These are phyloP conservation scores for Penicillium turbatum DNA, from an alignment of 495 filamentous ascomycete species.

Conservation along the genomic window DNA sequence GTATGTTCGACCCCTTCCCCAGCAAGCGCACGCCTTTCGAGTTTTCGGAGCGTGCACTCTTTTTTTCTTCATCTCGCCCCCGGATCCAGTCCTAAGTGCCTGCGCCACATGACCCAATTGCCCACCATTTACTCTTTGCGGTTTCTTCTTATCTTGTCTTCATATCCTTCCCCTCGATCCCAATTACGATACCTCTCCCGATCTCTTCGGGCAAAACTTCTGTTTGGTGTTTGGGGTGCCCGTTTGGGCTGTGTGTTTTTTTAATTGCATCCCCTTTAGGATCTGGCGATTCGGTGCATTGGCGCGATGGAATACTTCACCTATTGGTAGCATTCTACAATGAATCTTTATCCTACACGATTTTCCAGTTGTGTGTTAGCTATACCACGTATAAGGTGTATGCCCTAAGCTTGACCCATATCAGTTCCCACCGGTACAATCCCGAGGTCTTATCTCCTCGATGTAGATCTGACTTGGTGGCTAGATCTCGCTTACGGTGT, in stretches of 20 bases:
- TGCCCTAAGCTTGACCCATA: too few relatives aligned
- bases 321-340: constrained; percentile 1
- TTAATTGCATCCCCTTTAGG: constrained; percentile 4
- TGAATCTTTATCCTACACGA: background rate
- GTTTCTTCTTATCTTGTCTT: constrained; percentile 1
- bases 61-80: background rate
- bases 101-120: background rate
- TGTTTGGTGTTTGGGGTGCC: constrained; percentile 13
- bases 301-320: constrained; percentile 1
- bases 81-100: background rate
- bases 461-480: too few relatives aligned
- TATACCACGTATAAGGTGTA: background rate
- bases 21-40: background rate
- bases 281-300: constrained; percentile 13
- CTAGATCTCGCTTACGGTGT: too few relatives aligned
- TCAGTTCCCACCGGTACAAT: too few relatives aligned
- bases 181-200: constrained; percentile 18
- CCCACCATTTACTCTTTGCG: background rate
- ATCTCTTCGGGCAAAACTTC: constrained; percentile 9
- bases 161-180: background rate
- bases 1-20: constrained; percentile 17
- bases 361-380: background rate
- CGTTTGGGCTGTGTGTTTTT: constrained; percentile 1
- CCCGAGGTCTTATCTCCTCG: too few relatives aligned
- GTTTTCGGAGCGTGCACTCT: background rate